Base-by-base conservation (phyloP, 352 stramenopile species). In the Globisporangium nunn region DNA sequence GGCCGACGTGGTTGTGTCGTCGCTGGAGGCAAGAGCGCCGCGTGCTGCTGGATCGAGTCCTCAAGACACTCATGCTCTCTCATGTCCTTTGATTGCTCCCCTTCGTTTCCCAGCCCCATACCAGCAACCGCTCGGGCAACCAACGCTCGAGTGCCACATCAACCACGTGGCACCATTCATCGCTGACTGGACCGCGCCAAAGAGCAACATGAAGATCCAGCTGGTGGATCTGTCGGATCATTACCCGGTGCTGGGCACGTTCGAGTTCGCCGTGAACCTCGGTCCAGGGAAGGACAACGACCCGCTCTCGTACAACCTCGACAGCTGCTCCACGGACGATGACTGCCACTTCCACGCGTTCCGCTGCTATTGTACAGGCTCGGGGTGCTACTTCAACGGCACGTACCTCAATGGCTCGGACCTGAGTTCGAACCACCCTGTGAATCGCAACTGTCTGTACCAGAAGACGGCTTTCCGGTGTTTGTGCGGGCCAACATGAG, bases 161-260 rank as follows among this genome's bases (percentile, higher is more conserved):
- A 81, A 86, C 29, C 72, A 80, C 65, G 75, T 88, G 14, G 14
- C 53, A 15, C 65, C 62, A 29, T 91, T 93, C 50, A 61, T 67
- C 3, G 79, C 78, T 29, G 74, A 85, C 49, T 93, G 83, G 83
- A 87, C 75, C 12, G 72, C 66, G 0, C 59, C 75, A 2, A 57
- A 85, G 63, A 78, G 67, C 54, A 73, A 74, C 52, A 69, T 64
- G 56, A 73, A 74, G 52, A 83, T 93, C 54, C 55, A 72, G 6
- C 51, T 91, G 12, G 58, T 87, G 3, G 83, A 93, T 44, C 50
- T 91, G 10, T 91, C 81, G 6, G 83, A 93, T 50, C 83, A 93
- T 58, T 93, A 87, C 50, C 83, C 83, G 0, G 83, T 93, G 43
- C 66, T 82, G 4, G 76, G 71, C 11, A 75, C 76, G 52, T 89